These are phyloP conservation scores for Gossypium schwendimanii DNA, from an alignment of 441 rosid genomes.

Conservation along the genomic window DNA sequence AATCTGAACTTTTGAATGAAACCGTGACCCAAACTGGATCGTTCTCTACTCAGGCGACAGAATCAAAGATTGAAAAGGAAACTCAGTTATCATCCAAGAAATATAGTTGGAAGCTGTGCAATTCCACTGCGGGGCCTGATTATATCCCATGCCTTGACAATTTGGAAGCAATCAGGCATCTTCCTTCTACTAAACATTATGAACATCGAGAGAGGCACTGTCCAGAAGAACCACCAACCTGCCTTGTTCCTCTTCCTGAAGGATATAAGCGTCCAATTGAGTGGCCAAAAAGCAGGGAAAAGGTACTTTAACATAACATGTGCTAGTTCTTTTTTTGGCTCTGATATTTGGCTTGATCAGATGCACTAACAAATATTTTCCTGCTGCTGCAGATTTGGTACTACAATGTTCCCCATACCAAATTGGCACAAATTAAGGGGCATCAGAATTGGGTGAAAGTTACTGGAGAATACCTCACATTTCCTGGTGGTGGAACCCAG, in stretches of 20 bases:
- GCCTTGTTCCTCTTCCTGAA: constrained; percentile 81
- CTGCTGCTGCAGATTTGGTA: constrained; percentile 58
- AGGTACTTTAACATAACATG: constrained; percentile 34
- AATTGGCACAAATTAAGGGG: constrained; percentile 57
- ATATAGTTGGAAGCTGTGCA: constrained; percentile 73
- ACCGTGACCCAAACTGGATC: constrained; percentile 57
- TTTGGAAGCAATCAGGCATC: constrained; percentile 62
- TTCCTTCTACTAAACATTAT: constrained; percentile 71
- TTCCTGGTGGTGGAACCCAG: constrained; percentile 83
- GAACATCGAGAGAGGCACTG: constrained; percentile 98
- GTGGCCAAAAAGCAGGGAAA: constrained; percentile 95
- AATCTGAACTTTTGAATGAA: constrained; percentile 76
- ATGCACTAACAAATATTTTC: constrained; percentile 13
- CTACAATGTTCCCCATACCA: constrained; percentile 63
- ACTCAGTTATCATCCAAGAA: constrained; percentile 44
- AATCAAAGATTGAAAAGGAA: constrained; percentile 81
- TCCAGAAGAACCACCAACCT: constrained; percentile 72
- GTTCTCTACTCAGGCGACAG: constrained; percentile 78
- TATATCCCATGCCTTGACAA: constrained; percentile 51
- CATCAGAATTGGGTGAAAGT: constrained; percentile 74
- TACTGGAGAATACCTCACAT: constrained; percentile 53
- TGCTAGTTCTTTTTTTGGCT: background rate
- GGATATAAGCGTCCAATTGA: constrained; percentile 67
- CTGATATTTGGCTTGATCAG: background rate
- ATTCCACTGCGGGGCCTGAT: constrained; percentile 63